These are phyloP conservation scores for Helianthus tuberosus DNA, from an alignment of 129 eudicot genomes.

Conservation along the genomic window DNA sequence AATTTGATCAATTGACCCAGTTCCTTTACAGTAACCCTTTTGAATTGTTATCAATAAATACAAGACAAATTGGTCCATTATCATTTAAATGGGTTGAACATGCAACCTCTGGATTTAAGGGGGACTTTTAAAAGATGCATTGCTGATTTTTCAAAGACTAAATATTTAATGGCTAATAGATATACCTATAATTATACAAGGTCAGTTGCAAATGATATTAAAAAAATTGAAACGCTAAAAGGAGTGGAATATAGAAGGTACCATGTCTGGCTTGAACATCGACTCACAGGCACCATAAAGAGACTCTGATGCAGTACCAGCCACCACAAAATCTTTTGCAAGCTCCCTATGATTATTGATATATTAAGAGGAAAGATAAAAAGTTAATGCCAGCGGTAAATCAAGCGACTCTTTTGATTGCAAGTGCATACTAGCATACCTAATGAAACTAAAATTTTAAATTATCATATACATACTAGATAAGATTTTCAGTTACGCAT, in stretches of 20 bases:
- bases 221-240: neutral
- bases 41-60: neutral
- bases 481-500: neutral
- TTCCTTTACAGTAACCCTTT: neutral
- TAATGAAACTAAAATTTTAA: neutral
- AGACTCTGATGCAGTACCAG: slow-evolving; percentile 96
- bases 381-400: slow-evolving; percentile 9
- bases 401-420: neutral
- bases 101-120: neutral
- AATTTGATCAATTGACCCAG: neutral
- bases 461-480: neutral
- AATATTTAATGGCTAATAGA: neutral
- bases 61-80: neutral
- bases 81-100: neutral
- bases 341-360: slow-evolving; percentile 62
- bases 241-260: slow-evolving; percentile 29
- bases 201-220: neutral
- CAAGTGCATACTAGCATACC: neutral
- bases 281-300: slow-evolving; percentile 98
- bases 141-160: neutral
- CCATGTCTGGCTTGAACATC: slow-evolving; percentile 99
- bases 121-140: neutral
- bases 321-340: slow-evolving; percentile 96
- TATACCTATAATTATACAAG: neutral
- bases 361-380: neutral